phyloP scores from a whole-genome alignment of 139 green algal species.

The Volvox reticuliferus region DNA sequence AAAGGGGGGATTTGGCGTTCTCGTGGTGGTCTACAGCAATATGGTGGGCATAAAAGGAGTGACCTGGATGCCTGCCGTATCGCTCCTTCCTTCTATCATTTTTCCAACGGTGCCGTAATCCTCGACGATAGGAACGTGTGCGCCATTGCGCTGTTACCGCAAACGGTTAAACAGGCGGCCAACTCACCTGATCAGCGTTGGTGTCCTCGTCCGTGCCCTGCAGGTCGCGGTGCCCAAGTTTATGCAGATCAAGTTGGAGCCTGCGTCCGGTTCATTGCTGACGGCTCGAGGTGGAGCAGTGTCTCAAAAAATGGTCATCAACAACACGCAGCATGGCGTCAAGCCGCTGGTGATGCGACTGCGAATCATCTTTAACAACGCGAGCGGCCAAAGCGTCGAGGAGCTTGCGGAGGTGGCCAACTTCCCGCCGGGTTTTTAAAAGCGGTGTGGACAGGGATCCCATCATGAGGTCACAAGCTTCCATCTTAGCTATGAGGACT shows the following conservation, averaged over 20 bases:
- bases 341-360: slow-evolving; percentile 90
- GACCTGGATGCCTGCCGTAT: no score
- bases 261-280: slow-evolving; percentile 73
- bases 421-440: slow-evolving; percentile 72
- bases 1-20: neutral
- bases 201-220: neutral
- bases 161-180: no score
- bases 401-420: slow-evolving; percentile 79
- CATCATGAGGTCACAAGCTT: no score
- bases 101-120: no score
- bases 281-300: slow-evolving; percentile 55
- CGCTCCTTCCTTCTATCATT: no score
- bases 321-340: slow-evolving; percentile 84
- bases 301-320: slow-evolving; percentile 85
- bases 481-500: no score
- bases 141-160: no score
- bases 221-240: slow-evolving; percentile 97
- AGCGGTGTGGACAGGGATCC: no score
- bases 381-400: slow-evolving; percentile 54
- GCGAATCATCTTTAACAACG: slow-evolving; percentile 74
- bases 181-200: no score
- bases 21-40: neutral
- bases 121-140: no score
- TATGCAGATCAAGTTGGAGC: slow-evolving; percentile 83
- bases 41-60: no score